These are phyloP conservation scores for Fomitiporia mediterranea DNA, from an alignment of 1,284 basidiomycete genomes.

Conservation along the genomic window DNA sequence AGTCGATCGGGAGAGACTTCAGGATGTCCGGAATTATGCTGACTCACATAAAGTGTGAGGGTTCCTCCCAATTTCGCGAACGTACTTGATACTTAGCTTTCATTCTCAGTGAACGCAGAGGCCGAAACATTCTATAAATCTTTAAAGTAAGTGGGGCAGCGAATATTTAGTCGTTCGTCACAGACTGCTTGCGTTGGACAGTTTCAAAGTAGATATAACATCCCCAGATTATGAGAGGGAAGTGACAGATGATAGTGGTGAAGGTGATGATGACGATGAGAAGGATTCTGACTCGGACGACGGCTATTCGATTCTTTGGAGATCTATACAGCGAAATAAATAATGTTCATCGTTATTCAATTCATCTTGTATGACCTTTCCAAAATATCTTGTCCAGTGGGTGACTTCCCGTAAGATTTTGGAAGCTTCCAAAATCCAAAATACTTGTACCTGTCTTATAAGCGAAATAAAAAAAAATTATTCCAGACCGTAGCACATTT, in stretches of 20 bases:
- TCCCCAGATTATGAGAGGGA: constrained; percentile 45
- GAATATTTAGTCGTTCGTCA: not conserved
- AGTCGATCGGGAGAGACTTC: constrained; percentile 45
- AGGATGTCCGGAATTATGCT: constrained; percentile 64
- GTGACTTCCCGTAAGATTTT: too few species aligned
- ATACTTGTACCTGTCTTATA: too few species aligned
- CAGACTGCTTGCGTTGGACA: constrained; percentile 26
- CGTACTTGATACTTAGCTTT: not conserved
- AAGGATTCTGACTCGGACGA: constrained; percentile 34
- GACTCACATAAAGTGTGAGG: constrained; percentile 64
- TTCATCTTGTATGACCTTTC: too few species aligned
- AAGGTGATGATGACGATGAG: constrained; percentile 23
- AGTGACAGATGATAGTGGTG: constrained; percentile 20
- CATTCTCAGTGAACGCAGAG: constrained; percentile 43
- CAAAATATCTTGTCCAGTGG: too few species aligned
- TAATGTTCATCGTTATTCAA: too few species aligned
- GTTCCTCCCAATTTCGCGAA: not conserved
- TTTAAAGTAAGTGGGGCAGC: constrained; percentile 55
- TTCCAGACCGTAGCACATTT: too few species aligned
- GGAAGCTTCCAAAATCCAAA: too few species aligned
- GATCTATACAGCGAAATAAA: too few species aligned
- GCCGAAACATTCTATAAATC: constrained; percentile 54
- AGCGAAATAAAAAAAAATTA: too few species aligned
- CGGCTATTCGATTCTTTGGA: constrained; percentile 20
- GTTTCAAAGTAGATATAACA: constrained; percentile 49